Percentiles rank a stretch among this genome's conserved stretches.
These are phyloP conservation scores for Micractinium conductrix DNA, from an alignment of 139 green algal species.

Conservation along the genomic window DNA sequence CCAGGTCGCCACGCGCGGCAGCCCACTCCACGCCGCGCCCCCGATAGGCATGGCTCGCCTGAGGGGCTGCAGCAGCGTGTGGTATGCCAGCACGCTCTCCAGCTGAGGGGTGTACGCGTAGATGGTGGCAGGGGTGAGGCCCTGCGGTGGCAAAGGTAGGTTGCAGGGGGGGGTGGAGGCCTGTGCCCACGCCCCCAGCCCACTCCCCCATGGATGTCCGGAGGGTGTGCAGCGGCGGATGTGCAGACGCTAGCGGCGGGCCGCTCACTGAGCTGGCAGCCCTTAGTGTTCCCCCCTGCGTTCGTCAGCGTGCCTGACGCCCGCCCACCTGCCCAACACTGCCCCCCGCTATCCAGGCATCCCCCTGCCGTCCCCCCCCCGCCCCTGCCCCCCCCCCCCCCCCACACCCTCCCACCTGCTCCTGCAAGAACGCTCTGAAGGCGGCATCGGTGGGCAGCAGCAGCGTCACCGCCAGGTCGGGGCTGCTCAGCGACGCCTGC, in stretches of 20 bases:
- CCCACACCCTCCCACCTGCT: not conserved
- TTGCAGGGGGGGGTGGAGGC: too few species aligned
- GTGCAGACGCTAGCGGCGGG: too few species aligned
- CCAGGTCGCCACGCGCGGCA: too few species aligned
- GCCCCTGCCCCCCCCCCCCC: not conserved
- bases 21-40: not conserved
- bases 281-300: too few species aligned
- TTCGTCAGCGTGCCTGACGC: too few species aligned
- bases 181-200: too few species aligned
- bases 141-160: not conserved
- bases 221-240: too few species aligned
- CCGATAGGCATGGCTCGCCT: not conserved
- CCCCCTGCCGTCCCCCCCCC: too few species aligned
- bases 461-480: slow-evolving; percentile 18
- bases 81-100: slow-evolving; percentile 23
- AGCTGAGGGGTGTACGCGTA: not conserved
- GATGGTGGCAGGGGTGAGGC: not conserved
- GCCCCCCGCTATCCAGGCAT: too few species aligned
- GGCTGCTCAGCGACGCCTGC: not conserved
- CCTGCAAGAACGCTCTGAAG: not conserved
- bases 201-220: too few species aligned
- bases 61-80: slow-evolving; percentile 11
- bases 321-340: too few species aligned
- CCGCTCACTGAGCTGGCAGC: too few species aligned
- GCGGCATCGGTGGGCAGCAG: slow-evolving; percentile 12